Conservation (phyloP, 768 basidiomycete genomes). For the Russula ochroleuca region DNA sequence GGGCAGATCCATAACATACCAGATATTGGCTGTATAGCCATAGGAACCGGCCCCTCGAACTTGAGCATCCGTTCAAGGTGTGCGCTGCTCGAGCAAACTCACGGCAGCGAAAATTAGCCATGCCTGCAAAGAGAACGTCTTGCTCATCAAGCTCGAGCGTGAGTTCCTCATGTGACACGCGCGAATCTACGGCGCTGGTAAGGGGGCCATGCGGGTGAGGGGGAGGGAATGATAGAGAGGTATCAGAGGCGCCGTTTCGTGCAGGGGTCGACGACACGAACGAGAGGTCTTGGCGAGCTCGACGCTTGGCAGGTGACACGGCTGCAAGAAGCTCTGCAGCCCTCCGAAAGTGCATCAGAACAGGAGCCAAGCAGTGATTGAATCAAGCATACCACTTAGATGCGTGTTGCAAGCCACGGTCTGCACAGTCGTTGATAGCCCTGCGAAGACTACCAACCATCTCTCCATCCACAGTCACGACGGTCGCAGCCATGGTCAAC, state of each 20-base stretch:
- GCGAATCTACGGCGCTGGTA: conserved; percentile 16
- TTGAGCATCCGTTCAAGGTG: conserved; percentile 58
- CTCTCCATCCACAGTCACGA: conserved; percentile 42
- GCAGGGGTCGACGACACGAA: conserved; percentile 60
- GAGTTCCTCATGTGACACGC: conserved; percentile 13
- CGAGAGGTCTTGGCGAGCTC: conserved; percentile 34
- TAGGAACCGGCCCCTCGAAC: conserved; percentile 72
- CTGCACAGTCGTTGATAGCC: conserved; percentile 68
- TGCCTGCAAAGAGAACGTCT: conserved; percentile 69
- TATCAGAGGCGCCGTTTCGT: conserved; percentile 31
- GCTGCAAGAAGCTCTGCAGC: conserved; percentile 71
- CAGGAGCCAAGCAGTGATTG: not conserved
- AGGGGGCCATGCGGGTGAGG: conserved; percentile 21
- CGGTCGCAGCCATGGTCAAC: conserved; percentile 12
- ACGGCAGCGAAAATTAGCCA: conserved; percentile 66
- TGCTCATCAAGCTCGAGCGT: conserved; percentile 57
- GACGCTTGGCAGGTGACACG: conserved; percentile 48
- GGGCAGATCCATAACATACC: conserved; percentile 47
- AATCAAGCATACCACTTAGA: conserved; percentile 63
- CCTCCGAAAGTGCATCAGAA: conserved; percentile 41
- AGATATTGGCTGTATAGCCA: conserved; percentile 78
- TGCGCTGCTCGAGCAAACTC: conserved; percentile 74
- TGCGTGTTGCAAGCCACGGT: conserved; percentile 63
- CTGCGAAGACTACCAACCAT: conserved; percentile 53
- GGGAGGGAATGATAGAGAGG: conserved; percentile 25